Percentiles rank a stretch among this genome's conserved stretches.
Evolutionary conservation across 805 yeast species (phyloP).

Genomic region (Candida gorgasii): DNA sequence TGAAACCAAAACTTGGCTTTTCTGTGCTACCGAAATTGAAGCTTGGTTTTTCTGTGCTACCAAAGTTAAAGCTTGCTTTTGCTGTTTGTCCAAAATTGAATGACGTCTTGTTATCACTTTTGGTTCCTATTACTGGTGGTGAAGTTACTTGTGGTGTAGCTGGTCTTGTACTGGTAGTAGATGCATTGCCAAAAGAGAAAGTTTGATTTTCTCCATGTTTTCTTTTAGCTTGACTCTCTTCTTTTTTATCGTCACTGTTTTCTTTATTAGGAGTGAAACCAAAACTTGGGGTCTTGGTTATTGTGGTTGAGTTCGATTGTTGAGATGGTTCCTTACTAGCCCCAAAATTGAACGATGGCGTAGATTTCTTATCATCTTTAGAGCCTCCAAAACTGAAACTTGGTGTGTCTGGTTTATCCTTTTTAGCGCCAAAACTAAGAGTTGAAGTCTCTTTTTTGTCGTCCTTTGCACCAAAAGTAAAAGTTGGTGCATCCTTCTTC

Average conservation of each 20-base stretch:
- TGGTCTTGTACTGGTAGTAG: constrained; percentile 3
- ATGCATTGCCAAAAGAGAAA: constrained; percentile 4
- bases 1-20: constrained; percentile 15
- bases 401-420: constrained; percentile 11
- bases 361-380: constrained; percentile 5
- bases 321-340: constrained; percentile 9
- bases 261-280: not conserved
- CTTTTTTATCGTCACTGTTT: not conserved
- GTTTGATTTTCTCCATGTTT: constrained; percentile 1
- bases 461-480: constrained; percentile 13
- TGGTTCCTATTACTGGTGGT: not conserved
- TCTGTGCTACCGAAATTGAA: constrained; percentile 15
- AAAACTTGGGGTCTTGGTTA: not conserved
- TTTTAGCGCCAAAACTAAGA: constrained; percentile 9
- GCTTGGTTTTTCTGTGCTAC: constrained; percentile 11
- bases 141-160: constrained; percentile 3
- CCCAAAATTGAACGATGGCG: constrained; percentile 12
- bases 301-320: constrained; percentile 6
- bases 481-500: constrained; percentile 4
- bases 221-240: constrained; percentile 9
- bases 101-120: constrained; percentile 1
- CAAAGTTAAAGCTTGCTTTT: constrained; percentile 10
- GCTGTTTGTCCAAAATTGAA: constrained; percentile 13
- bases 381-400: constrained; percentile 8
- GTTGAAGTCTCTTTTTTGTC: not conserved